Percentiles rank a stretch among this genome's conserved stretches.
These are phyloP conservation scores for Fusarium sp. DNA, from an alignment of 2,329 filamentous ascomycete species.

Conservation along the genomic window DNA sequence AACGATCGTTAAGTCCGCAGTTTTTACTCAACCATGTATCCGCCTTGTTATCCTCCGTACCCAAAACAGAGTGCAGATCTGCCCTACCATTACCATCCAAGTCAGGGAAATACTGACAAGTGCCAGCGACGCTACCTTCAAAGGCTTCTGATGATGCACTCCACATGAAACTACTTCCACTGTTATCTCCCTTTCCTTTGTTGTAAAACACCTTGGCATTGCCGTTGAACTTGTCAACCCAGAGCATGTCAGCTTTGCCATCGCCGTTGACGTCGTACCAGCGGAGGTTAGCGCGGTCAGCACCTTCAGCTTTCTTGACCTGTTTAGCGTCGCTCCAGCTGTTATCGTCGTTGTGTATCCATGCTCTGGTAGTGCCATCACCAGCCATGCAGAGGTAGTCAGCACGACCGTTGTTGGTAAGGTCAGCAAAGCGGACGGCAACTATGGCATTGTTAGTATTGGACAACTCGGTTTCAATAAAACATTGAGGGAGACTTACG, in stretches of 20 bases:
- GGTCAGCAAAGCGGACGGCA: neutral
- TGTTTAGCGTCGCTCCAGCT: neutral
- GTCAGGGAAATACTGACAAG: conserved; percentile 15
- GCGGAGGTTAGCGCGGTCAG: neutral
- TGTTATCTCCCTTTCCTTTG: neutral
- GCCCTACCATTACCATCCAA: conserved; percentile 5
- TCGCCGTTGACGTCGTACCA: conserved; percentile 5
- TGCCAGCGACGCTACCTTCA: neutral
- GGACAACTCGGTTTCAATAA: neutral
- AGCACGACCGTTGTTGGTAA: neutral
- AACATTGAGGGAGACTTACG: neutral
- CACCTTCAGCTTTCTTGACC: neutral
- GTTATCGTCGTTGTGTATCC: neutral
- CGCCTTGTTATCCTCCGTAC: neutral
- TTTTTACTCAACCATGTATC: neutral
- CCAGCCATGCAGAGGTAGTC: conserved; percentile 1
- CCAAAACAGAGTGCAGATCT: conserved; percentile 7
- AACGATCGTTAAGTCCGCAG: conserved; percentile 2
- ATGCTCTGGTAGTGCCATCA: neutral
- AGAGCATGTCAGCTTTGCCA: neutral
- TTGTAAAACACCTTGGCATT: conserved; percentile 4
- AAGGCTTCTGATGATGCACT: neutral
- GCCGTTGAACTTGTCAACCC: conserved; percentile 4
- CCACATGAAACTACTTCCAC: neutral
- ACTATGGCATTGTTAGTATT: neutral